phyloP scores from a whole-genome alignment of 2,329 filamentous ascomycete species.

The Alternaria sp. region DNA sequence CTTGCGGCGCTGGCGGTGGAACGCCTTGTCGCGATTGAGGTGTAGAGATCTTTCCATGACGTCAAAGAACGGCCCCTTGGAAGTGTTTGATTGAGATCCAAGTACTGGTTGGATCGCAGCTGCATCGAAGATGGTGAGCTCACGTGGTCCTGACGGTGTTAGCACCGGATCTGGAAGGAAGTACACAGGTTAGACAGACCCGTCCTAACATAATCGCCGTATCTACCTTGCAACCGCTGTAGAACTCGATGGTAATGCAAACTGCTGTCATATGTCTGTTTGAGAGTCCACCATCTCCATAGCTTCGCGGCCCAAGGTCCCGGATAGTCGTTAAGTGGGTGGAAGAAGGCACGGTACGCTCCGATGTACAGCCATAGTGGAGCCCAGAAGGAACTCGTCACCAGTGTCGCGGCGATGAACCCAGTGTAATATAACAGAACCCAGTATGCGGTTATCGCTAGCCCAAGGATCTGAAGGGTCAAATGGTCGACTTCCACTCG shows the following conservation, averaged over 20 bases:
- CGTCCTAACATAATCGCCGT: slow-evolving; percentile 40
- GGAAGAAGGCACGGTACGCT: slow-evolving; percentile 35
- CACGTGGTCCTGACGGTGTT: slow-evolving; percentile 30
- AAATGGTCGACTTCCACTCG: slow-evolving; percentile 32
- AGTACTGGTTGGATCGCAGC: slow-evolving; percentile 34
- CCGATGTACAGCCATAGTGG: slow-evolving; percentile 33
- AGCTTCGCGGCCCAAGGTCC: slow-evolving; percentile 34
- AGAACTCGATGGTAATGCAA: slow-evolving; percentile 30
- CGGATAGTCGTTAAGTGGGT: slow-evolving; percentile 35
- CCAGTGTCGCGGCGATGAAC: slow-evolving; percentile 18
- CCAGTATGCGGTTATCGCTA: slow-evolving; percentile 23
- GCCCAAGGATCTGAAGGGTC: slow-evolving; percentile 21
- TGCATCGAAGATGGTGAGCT: slow-evolving; percentile 37
- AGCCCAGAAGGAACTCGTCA: slow-evolving; percentile 28
- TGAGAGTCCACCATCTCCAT: slow-evolving; percentile 38
- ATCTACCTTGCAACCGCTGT: slow-evolving; percentile 31
- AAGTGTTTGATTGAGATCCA: slow-evolving; percentile 33
- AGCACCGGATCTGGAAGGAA: slow-evolving; percentile 4
- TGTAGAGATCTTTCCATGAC: slow-evolving; percentile 36
- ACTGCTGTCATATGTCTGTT: slow-evolving; percentile 26
- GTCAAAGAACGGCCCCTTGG: slow-evolving; percentile 40
- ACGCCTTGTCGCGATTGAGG: slow-evolving; percentile 37
- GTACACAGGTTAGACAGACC: slow-evolving; percentile 19
- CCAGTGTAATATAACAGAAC: slow-evolving; percentile 18
- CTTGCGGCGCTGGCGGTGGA: slow-evolving; percentile 38